Evolutionary conservation across 2,329 filamentous ascomycete genomes (phyloP).

Genomic region (Fusarium metavorans): DNA sequence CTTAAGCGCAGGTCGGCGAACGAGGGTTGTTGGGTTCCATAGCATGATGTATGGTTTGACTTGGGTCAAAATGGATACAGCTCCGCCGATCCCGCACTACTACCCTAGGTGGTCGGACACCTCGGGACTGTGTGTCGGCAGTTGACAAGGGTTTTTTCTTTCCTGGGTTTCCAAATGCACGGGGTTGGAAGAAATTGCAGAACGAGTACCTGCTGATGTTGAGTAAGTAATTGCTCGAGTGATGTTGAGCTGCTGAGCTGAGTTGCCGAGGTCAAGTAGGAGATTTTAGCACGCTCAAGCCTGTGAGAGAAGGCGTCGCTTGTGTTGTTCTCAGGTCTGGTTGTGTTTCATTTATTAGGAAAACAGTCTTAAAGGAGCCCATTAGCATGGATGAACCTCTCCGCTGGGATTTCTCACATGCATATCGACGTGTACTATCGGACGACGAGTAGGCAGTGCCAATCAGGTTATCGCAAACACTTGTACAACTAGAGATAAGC

Average conservation of each 20-base stretch:
- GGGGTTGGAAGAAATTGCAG: background rate
- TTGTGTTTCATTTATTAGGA: background rate
- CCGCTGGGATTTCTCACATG: background rate
- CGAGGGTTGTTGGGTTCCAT: background rate
- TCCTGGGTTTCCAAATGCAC: background rate
- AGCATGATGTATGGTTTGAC: conserved; percentile 6
- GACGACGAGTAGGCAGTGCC: background rate
- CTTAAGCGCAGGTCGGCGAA: background rate
- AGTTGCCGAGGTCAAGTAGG: background rate
- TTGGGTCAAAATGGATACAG: conserved; percentile 5
- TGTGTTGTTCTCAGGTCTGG: background rate
- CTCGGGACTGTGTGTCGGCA: conserved; percentile 29
- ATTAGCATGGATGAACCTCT: background rate
- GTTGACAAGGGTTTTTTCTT: background rate
- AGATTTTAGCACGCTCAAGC: background rate
- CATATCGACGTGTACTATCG: background rate
- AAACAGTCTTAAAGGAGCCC: background rate
- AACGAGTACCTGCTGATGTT: background rate
- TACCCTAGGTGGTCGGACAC: conserved; percentile 17
- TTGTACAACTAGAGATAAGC: background rate
- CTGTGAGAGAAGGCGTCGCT: background rate
- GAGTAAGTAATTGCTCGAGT: background rate
- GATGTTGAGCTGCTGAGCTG: background rate
- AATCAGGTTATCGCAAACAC: background rate
- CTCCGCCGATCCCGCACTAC: conserved; percentile 18